Evolutionary conservation across 306 rosid species (phyloP), one percentile per base, ranked within the genome.

Genomic region (Lathyrus aphaca): DNA sequence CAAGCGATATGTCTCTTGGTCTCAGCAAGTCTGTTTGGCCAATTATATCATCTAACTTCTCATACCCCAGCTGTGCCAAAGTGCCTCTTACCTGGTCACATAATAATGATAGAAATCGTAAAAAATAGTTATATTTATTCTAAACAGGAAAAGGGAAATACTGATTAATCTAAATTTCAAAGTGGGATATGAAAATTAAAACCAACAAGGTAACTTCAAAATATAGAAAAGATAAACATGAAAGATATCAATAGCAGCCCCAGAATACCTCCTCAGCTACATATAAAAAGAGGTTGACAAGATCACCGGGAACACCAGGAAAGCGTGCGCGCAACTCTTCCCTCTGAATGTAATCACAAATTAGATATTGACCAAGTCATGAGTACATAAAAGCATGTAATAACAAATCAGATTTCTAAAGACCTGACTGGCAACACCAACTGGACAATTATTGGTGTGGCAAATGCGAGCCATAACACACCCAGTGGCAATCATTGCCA

Each of bases 351-450:
- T 29, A 77, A 76, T 6, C 25, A 46, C 14, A n/a, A 66, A 66
- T 72, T 48, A 45, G 76, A 66, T 46, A 68, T 77, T 27, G 29
- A 74, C 73, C 60, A 76, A 50, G 50, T 37, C 42, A 67, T 55
- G 23, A 60, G 39, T 50, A 50, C 64, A 70, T 44, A 68, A 43
- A 43, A 75, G 21, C 48, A 71, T 11, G 16, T 27, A 64, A 27
- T 51, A 68, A 53, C 7, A 66, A 78, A 72, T 42, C 40, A 68
- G 64, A 37, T 61, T 30, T 66, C 54, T 61, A 53, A 44, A 49
- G 42, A 94, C 98, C 97, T 94, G 98, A 76, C 98, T 94, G 65
- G 98, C 98, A 80, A 94, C 98, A 51, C 98, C 98, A 84, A 94
- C 98, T 32, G 98, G 97, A 69, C 98, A 94, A 78, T 94, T 90